A percentile compares a stretch with the other conserved stretches of the same genome.
phyloP scores from a whole-genome alignment of 2,329 filamentous ascomycete species.

The Trichoderma sp. region DNA sequence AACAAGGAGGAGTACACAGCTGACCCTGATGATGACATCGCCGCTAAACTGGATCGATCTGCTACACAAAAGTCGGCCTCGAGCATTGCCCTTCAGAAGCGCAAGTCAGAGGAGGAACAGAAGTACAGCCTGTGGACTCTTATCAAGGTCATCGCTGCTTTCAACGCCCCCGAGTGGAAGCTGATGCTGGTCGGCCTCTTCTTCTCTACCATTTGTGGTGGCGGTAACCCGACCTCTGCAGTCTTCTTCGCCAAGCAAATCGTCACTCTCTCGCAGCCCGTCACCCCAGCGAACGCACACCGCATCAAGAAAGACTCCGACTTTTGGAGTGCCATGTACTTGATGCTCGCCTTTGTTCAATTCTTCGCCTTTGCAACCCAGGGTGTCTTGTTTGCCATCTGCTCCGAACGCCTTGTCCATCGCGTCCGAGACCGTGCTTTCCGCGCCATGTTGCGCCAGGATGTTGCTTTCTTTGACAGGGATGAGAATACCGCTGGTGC shows the following conservation, averaged over 20 bases:
- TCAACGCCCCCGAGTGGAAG: conserved; percentile 71
- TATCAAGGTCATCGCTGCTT: conserved; percentile 74
- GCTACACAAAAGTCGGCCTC: conserved; percentile 62
- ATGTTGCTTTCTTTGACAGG: conserved; percentile 86
- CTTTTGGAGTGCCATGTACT: conserved; percentile 88
- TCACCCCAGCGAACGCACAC: conserved; percentile 48
- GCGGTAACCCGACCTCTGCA: conserved; percentile 66
- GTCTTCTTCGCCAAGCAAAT: conserved; percentile 92
- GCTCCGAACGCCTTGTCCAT: conserved; percentile 80
- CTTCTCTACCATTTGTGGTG: conserved; percentile 75
- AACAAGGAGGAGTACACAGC: conserved; percentile 44
- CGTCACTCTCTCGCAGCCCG: conserved; percentile 61
- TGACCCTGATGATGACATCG: conserved; percentile 64
- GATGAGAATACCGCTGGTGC: conserved; percentile 89
- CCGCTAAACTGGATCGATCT: conserved; percentile 56
- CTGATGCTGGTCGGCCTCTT: conserved; percentile 73
- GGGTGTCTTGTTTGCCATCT: conserved; percentile 75
- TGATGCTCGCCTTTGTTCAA: conserved; percentile 76
- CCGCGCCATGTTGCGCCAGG: conserved; percentile 84
- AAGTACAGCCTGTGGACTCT: conserved; percentile 73
- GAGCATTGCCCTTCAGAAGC: conserved; percentile 64
- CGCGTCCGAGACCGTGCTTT: conserved; percentile 84
- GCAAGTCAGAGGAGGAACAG: conserved; percentile 46
- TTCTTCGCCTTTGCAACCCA: conserved; percentile 67
- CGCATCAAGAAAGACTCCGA: conserved; percentile 69